Base-by-base conservation (phyloP, 352 stramenopile species). In the Phytophthora sansomeana region DNA sequence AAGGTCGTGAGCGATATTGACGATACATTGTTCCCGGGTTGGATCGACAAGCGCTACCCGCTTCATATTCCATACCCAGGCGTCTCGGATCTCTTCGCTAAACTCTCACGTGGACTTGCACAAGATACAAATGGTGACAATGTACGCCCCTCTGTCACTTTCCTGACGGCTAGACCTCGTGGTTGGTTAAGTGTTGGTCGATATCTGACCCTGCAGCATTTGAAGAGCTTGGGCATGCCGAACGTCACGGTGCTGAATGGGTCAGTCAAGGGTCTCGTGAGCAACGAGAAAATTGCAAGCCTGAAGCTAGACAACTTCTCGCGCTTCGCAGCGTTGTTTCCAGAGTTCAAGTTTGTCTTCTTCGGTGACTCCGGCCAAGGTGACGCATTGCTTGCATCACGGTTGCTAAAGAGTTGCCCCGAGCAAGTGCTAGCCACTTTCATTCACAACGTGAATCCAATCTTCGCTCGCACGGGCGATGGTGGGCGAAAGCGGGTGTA, bases 1-100 rank as follows among this genome's bases (percentile, higher is more conserved):
- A 95, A 95, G 58, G 87, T 95, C 6, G 75, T 95, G n/a, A 95
- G 87, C 49, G 87, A 95, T 49, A 95, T 95, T 36, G 87, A 95
- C 41, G 87, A 95, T 63, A 95, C 87, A 26, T 67, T 95, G 6
- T 94, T 92, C 36, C 69, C 87, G 7, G 87, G 87, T 30, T 93
- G 85, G 85, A 51, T 93, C 13, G 85, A 93, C 48, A 80, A 80
- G 8, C 83, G 83, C 10, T 93, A 89, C 19, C 85, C 85, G 9
- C 72, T 90, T n/a, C 78, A 93, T 44, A 83, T 90, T 32, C 81
- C 81, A 57, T 95, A 95, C 35, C 87, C 87, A 7, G 87, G 87
- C 5, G 85, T 95, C 29, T 88, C 84, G 9, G 77, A 93, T 29
- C 67, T 95, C 7, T 95, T 78, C 57, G 71, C 72, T 10, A 68